Evolutionary conservation across 768 basidiomycete species (phyloP).

Genomic region (Tricholoma matsutake): DNA sequence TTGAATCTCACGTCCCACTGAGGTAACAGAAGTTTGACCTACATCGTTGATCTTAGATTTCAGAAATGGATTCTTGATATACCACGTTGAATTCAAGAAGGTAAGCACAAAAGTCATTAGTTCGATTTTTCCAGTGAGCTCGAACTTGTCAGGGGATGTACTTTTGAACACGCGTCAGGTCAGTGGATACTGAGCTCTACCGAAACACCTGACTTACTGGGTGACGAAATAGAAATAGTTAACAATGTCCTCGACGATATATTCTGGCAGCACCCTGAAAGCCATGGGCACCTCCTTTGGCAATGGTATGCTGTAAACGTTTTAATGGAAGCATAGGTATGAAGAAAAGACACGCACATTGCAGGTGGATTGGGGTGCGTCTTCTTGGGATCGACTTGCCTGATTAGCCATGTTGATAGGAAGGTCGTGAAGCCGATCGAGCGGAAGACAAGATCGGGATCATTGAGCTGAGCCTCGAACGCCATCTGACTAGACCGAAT

Average conservation of each 20-base stretch:
- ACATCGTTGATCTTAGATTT: constrained; percentile 97
- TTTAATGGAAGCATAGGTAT: not conserved
- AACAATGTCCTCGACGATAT: constrained; percentile 89
- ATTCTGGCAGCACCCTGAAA: constrained; percentile 90
- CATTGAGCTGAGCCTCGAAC: constrained; percentile 81
- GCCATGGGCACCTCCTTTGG: constrained; percentile 80
- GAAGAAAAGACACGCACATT: constrained; percentile 47
- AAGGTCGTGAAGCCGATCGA: constrained; percentile 85
- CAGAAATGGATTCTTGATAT: constrained; percentile 98
- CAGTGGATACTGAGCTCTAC: not conserved
- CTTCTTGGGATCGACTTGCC: constrained; percentile 80
- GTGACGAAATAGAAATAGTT: constrained; percentile 85
- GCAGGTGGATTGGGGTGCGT: constrained; percentile 67
- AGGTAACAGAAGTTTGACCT: constrained; percentile 17
- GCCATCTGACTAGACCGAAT: constrained; percentile 73
- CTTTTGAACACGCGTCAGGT: constrained; percentile 28
- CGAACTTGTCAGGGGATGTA: constrained; percentile 73
- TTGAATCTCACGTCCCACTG: constrained; percentile 3
- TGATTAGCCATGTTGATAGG: constrained; percentile 90
- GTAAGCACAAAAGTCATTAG: constrained; percentile 85
- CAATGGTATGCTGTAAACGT: constrained; percentile 71
- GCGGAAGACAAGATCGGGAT: constrained; percentile 79
- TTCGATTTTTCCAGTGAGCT: constrained; percentile 81
- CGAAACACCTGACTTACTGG: constrained; percentile 47
- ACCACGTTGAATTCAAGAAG: constrained; percentile 92